phyloP scores from a whole-genome alignment of 495 filamentous ascomycete genomes.

The Jackrogersella multiformis region DNA sequence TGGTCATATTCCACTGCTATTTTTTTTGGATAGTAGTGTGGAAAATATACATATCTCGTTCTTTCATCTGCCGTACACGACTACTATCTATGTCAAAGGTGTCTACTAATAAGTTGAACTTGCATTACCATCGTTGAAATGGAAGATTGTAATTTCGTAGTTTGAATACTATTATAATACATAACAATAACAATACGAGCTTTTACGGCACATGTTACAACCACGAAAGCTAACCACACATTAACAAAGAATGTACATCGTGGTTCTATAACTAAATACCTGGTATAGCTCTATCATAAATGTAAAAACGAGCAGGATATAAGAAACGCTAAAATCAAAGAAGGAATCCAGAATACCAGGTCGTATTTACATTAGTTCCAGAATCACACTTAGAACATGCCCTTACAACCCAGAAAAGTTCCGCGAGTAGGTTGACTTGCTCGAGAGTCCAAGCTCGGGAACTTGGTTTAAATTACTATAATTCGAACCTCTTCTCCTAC shows the following conservation, averaged over 20 bases:
- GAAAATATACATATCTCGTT: background rate
- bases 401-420: conserved; percentile 11
- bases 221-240: no score
- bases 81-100: no score
- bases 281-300: conserved; percentile 23
- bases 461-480: conserved; percentile 13
- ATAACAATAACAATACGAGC: no score
- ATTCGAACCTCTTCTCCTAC: conserved; percentile 8
- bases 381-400: conserved; percentile 7
- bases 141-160: no score
- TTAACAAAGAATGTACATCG: background rate
- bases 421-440: background rate
- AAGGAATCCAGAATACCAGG: conserved; percentile 4
- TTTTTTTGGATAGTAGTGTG: background rate
- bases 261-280: conserved; percentile 21
- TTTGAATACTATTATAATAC: no score
- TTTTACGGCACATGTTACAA: no score
- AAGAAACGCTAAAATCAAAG: conserved; percentile 32
- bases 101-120: no score
- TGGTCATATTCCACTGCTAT: background rate
- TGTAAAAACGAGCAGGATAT: conserved; percentile 14
- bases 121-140: background rate
- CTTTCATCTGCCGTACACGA: background rate
- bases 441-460: conserved; percentile 3
- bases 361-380: conserved; percentile 26